Base-by-base conservation (phyloP, 1,139 yeast genomes). In the Yamadazyma oceani region DNA sequence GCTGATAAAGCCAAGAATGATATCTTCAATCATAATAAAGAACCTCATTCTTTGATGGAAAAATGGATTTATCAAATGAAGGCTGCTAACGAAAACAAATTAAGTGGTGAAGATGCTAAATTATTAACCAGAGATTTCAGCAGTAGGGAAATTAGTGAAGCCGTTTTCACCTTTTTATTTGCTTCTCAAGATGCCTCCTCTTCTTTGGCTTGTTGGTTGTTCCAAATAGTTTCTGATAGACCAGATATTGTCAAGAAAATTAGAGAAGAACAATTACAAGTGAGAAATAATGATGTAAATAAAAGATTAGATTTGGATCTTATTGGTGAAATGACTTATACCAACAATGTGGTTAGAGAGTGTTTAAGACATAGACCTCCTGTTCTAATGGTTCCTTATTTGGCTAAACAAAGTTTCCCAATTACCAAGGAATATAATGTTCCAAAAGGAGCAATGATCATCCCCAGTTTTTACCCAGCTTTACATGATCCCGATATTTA, bases 181-280 rank as follows among this genome's bases (percentile, higher is more conserved):
- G 98, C 98, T 19, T 85, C 96, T 8, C 98, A 92, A 68, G 98
- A 92, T 66, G 98, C 98, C 23, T 85, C 97, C 6, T 88, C 97
- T 3, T 87, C 96, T n/a, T 82, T 95, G 52, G 95, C 96, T 47
- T 90, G 97, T 64, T 92, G 98, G 98, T 75, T 92, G 57, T 92
- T 90, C 80, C 98, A 92, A 72, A 78, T 88, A 52, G 83, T 89
- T 39, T 90, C 96, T 46, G 98, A 92, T 63, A 80, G 96, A 57
- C 97, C 97, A 32, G 97, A 92, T 50, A 82, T 92, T 45, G 79
- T 80, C 59, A 73, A 64, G 32, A 89, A 88, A 62, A 77, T 92
- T 45, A 84, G 97, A 67, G 86, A 85, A 62, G 98, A 92, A 67
- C 98, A 92, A 69, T 63, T 90, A 51, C 67, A 73, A 12, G 88